Percentiles rank a stretch among this genome's conserved stretches.
Evolutionary conservation across 2,329 filamentous ascomycete species (phyloP).

Genomic region (Pyrenochaeta sp.): DNA sequence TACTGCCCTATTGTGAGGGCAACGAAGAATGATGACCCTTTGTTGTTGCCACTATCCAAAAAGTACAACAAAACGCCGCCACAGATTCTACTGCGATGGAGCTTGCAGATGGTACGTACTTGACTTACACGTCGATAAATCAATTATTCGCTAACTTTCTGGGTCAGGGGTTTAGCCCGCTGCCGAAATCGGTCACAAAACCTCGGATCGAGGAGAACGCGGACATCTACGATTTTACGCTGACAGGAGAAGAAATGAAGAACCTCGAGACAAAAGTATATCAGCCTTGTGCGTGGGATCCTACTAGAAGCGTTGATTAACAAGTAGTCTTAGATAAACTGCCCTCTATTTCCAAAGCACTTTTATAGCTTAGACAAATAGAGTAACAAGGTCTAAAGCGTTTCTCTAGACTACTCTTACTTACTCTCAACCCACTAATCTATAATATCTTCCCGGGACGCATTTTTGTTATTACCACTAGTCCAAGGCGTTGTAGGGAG

Average conservation of each 20-base stretch:
- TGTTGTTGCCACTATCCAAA: conserved; percentile 59
- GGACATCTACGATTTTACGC: conserved; percentile 66
- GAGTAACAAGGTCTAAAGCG: too few species aligned
- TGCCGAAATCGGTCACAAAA: conserved; percentile 69
- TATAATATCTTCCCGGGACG: conserved; percentile 21
- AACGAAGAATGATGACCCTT: conserved; percentile 60
- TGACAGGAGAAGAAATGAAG: conserved; percentile 66
- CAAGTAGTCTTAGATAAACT: conserved; percentile 6
- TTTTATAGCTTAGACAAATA: too few species aligned
- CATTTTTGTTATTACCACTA: conserved; percentile 19
- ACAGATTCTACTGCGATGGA: conserved; percentile 68
- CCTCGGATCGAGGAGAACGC: conserved; percentile 68
- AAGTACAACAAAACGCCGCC: conserved; percentile 66
- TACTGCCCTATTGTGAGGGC: conserved; percentile 56
- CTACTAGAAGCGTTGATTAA: conserved; percentile 54
- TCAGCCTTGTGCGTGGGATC: conserved; percentile 67
- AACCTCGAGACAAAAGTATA: conserved; percentile 62
- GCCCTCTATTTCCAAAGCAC: conserved; percentile 2
- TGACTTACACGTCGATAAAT: not conserved
- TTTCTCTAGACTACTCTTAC: conserved; percentile 16
- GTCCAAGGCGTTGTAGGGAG: conserved; percentile 15
- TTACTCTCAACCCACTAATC: conserved; percentile 16
- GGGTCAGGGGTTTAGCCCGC: conserved; percentile 64
- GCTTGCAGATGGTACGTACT: conserved; percentile 48
- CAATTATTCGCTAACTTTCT: not conserved